Evolutionary conservation across 148 eudicot species (phyloP).

Genomic region (Rhododendron ovatum): DNA sequence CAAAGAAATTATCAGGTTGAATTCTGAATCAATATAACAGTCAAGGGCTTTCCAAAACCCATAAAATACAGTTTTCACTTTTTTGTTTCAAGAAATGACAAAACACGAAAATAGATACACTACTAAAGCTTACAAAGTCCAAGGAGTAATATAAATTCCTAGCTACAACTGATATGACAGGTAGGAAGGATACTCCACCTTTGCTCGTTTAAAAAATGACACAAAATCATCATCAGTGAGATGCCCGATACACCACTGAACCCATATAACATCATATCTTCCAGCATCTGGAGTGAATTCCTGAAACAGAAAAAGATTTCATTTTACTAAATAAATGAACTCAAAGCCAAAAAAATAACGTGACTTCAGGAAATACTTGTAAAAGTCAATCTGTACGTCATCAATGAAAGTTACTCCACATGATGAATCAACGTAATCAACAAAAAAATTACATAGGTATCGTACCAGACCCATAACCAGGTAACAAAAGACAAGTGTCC

Average conservation of each 20-base stretch:
- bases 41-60: no score
- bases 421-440: neutral
- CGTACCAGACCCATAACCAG: neutral
- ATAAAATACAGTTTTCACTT: neutral
- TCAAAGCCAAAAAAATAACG: neutral
- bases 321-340: neutral
- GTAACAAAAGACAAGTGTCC: neutral
- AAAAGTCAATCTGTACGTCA: neutral
- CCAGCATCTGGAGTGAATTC: slow-evolving; percentile 78
- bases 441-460: neutral
- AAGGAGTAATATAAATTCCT: neutral
- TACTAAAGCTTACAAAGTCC: neutral
- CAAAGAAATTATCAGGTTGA: neutral
- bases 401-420: neutral
- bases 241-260: slow-evolving; percentile 99
- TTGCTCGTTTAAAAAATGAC: slow-evolving; percentile 81
- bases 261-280: slow-evolving; percentile 93
- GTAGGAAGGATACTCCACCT: slow-evolving; percentile 37
- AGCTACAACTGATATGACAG: neutral
- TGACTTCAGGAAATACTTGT: neutral
- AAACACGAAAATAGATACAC: neutral
- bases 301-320: slow-evolving; percentile 25
- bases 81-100: neutral
- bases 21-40: neutral
- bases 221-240: slow-evolving; percentile 90